These are phyloP conservation scores for Chloropicon primus DNA, from an alignment of 139 green algal species.

Conservation along the genomic window DNA sequence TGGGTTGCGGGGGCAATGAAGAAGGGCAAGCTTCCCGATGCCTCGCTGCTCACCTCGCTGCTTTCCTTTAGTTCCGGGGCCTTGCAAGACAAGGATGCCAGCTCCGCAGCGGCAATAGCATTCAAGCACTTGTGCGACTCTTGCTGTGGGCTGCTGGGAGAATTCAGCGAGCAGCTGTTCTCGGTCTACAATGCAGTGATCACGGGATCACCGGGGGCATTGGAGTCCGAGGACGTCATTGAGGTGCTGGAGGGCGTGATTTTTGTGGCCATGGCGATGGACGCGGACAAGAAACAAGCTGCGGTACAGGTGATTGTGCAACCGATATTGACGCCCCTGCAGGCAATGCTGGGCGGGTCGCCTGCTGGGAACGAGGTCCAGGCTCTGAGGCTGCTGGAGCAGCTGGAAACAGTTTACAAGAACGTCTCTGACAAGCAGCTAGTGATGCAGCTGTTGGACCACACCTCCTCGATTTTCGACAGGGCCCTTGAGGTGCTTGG, in stretches of 20 bases:
- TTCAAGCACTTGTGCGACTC: not conserved
- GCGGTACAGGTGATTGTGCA: not conserved
- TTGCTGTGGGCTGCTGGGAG: not conserved
- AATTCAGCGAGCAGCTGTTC: not conserved
- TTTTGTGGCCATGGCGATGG: not conserved
- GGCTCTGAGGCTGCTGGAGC: not conserved
- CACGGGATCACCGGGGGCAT: not conserved
- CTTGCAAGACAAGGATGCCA: not conserved
- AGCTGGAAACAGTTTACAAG: not conserved
- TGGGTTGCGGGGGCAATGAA: not conserved
- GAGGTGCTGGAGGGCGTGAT: not conserved
- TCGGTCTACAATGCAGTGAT: not conserved
- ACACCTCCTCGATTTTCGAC: not conserved
- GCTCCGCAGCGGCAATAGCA: not conserved
- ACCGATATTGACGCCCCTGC: not conserved
- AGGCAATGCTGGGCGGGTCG: not conserved
- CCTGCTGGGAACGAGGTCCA: not conserved
- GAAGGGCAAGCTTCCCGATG: not conserved
- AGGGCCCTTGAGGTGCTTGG: not conserved
- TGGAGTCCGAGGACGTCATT: not conserved
- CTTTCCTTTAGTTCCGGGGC: not conserved
- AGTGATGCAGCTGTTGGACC: not conserved
- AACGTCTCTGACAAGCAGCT: not conserved
- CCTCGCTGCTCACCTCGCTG: not conserved
- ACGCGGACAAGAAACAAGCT: not conserved